Evolutionary conservation across 148 eudicot species (phyloP).

Genomic region (Beta vulgaris): DNA sequence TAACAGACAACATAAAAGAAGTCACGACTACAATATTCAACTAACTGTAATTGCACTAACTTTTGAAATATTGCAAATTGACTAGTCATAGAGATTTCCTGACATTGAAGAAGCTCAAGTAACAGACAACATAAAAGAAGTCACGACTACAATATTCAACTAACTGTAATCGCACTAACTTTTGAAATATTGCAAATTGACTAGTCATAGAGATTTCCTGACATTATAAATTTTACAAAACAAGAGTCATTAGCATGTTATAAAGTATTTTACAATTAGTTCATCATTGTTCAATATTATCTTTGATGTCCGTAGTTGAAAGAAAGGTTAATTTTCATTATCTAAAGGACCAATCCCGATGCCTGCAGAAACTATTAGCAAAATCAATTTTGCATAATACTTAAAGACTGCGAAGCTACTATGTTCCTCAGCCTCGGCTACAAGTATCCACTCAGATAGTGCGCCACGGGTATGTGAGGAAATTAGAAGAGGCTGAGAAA

Average conservation of each 20-base stretch:
- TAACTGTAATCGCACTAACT: not conserved
- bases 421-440: too few species aligned
- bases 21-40: not conserved
- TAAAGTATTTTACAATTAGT: not conserved
- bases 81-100: too few species aligned
- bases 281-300: not conserved
- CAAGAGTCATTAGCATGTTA: not conserved
- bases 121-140: not conserved
- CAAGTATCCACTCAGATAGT: too few species aligned
- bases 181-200: not conserved
- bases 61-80: not conserved
- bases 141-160: not conserved
- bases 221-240: not conserved
- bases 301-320: not conserved
- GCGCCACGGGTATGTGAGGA: too few species aligned
- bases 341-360: not conserved
- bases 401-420: too few species aligned
- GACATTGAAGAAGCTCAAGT: not conserved
- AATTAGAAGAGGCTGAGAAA: too few species aligned
- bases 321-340: not conserved
- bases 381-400: not conserved
- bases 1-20: not conserved
- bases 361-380: too few species aligned
- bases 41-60: not conserved
- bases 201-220: not conserved